phyloP scores from a whole-genome alignment of 2,329 filamentous ascomycete species.

The Fusarium mexicanum region DNA sequence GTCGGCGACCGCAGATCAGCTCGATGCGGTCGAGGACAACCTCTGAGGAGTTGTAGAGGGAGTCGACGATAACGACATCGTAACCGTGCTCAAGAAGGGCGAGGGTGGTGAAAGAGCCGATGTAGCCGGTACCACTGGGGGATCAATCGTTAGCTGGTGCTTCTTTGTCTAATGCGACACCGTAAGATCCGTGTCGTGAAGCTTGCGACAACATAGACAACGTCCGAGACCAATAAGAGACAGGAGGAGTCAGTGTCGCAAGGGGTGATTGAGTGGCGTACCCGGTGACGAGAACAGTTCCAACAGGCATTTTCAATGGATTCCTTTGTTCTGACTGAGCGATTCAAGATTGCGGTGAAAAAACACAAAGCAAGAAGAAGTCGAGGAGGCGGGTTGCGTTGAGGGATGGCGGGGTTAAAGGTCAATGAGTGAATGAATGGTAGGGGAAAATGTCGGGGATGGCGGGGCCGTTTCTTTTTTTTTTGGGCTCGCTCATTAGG shows the following conservation, averaged over 20 bases:
- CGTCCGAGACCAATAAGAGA: background rate
- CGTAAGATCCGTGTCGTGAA: background rate
- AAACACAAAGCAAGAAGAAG: conserved; percentile 14
- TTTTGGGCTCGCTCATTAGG: background rate
- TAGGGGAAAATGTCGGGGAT: conserved; percentile 9
- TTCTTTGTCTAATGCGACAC: conserved; percentile 24
- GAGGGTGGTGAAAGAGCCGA: conserved; percentile 95
- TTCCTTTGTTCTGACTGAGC: conserved; percentile 39
- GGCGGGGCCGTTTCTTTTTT: conserved; percentile 35
- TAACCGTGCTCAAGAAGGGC: conserved; percentile 93
- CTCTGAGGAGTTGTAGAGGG: conserved; percentile 93
- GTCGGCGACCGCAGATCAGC: conserved; percentile 88
- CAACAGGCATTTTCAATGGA: conserved; percentile 72
- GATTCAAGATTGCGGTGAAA: conserved; percentile 35
- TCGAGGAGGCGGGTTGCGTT: conserved; percentile 18
- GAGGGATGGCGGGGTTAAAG: conserved; percentile 31
- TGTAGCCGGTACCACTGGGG: conserved; percentile 94
- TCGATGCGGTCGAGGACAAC: conserved; percentile 96
- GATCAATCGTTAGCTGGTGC: conserved; percentile 30
- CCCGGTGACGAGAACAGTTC: conserved; percentile 93
- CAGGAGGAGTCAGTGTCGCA: conserved; percentile 8
- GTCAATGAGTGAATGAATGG: conserved; percentile 4
- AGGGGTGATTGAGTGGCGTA: conserved; percentile 54
- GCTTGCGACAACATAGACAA: conserved; percentile 31
- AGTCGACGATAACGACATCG: conserved; percentile 96